A percentile compares a stretch with the other conserved stretches of the same genome.
These are phyloP conservation scores for Acer yangbiense DNA, from an alignment of 345 rosid genomes.

Conservation along the genomic window DNA sequence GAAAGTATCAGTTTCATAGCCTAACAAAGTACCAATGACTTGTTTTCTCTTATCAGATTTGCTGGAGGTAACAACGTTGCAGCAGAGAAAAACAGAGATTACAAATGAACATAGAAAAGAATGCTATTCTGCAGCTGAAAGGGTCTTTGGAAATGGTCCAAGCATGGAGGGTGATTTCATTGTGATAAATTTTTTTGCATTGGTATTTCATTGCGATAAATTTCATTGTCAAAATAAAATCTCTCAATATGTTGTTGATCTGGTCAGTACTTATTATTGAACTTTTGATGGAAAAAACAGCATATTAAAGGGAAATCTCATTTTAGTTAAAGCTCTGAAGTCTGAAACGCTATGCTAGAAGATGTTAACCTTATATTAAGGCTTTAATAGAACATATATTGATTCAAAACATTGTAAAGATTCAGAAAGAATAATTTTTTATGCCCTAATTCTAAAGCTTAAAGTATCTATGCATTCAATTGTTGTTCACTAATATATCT, in stretches of 20 bases:
- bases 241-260: conserved; percentile 8
- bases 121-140: conserved; percentile 56
- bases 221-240: not conserved
- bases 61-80: conserved; percentile 29
- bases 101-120: conserved; percentile 61
- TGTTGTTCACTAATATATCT: not conserved
- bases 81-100: conserved; percentile 40
- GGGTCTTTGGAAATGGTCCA: conserved; percentile 52
- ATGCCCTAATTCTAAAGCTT: not conserved
- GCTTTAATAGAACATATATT: too few species aligned
- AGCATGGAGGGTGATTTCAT: conserved; percentile 65
- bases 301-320: conserved; percentile 1
- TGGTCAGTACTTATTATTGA: not conserved
- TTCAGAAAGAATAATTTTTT: not conserved
- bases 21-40: not conserved
- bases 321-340: not conserved
- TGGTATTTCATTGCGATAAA: conserved; percentile 47
- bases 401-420: not conserved
- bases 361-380: not conserved
- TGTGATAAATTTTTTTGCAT: conserved; percentile 79
- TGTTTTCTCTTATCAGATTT: conserved; percentile 35
- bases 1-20: not conserved
- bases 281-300: not conserved
- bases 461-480: not conserved
- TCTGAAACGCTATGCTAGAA: not conserved